phyloP scores from a whole-genome alignment of 176 grass and related monocot species.

The Ensete ventricosum region DNA sequence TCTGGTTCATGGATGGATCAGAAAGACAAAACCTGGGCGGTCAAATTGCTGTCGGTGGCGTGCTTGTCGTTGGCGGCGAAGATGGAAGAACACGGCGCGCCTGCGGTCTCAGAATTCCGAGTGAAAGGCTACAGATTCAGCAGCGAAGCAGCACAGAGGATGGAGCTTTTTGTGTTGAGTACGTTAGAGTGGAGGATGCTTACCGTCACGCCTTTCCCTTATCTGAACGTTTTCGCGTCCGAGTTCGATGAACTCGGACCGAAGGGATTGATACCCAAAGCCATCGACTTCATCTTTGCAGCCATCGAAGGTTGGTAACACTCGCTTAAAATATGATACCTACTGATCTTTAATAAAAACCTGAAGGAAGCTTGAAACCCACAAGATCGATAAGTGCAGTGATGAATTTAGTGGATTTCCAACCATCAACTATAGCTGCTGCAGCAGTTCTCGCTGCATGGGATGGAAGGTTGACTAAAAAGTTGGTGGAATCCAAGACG shows the following conservation, averaged over 20 bases:
- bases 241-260: background rate
- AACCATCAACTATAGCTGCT: conserved; percentile 2
- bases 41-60: conserved; percentile 5
- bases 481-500: background rate
- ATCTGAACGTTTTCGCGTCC: conserved; percentile 3
- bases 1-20: background rate
- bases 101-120: background rate
- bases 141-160: conserved; percentile 2
- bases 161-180: conserved; percentile 13
- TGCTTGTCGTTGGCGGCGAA: conserved; percentile 12
- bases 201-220: conserved; percentile 8
- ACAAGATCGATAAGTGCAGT: background rate
- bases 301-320: conserved; percentile 1
- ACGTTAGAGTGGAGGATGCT: conserved; percentile 7
- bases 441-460: conserved; percentile 4
- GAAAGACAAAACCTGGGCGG: conserved; percentile 4
- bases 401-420: conserved; percentile 4
- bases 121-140: background rate
- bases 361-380: background rate
- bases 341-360: background rate
- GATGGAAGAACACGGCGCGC: conserved; percentile 5
- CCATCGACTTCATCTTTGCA: background rate
- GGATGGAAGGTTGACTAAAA: background rate
- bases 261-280: background rate
- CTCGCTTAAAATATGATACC: background rate